Base-by-base conservation (phyloP, 2,329 filamentous ascomycete genomes). In the Exophiala oligosperma region DNA sequence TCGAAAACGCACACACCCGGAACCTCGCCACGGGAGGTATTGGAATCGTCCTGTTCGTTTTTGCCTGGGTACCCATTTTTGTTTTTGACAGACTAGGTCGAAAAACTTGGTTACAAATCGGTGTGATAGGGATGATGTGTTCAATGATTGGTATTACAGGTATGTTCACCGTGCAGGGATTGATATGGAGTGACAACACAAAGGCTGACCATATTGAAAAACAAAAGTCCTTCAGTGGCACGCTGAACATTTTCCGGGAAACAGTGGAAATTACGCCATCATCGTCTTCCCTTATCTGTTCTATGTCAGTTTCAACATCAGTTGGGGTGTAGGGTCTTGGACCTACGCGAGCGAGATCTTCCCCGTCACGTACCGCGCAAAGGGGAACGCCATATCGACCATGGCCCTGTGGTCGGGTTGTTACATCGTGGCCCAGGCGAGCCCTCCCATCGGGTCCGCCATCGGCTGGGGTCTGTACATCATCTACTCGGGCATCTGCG, bases 11-110 rank as follows among this genome's bases (percentile, higher is more conserved):
- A 3, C 52, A 73, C 12, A 77, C 73, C 0, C 78, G 78, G 0
- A 73, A 82, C 8, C 75, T 81, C 71, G 79, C 81, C 44, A 77
- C 80, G 58, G 80, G 79, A 2, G 75, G 81, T 59, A 79, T 74
- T 64, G 79, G 79, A 21, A 76, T 78, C 1, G 70, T 82, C 6
- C 76, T 78, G 0, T 77, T 77, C 29, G 67, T 79, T 24, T 81
- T 77, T 73, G 77, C 77, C 59, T 77, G 74, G 1, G 63, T 79
- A 3, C 77, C 77, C 47, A 74, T 81, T 57, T 67, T 69, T 43
- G 66, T 77, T 38, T 67, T 81, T 51, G 79, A 82, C 64, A 74
- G 69, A 17, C 67, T 76, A 73, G 3, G 72, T 71, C 3, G 69
- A 76, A 56, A 56, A 38, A 56, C 53, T 17, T 56, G 53, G 53